A percentile compares a stretch with the other conserved stretches of the same genome.
These are phyloP conservation scores for Mortierella sp. DNA, from an alignment of 371 early-diverging fungal genomes.

Conservation along the genomic window DNA sequence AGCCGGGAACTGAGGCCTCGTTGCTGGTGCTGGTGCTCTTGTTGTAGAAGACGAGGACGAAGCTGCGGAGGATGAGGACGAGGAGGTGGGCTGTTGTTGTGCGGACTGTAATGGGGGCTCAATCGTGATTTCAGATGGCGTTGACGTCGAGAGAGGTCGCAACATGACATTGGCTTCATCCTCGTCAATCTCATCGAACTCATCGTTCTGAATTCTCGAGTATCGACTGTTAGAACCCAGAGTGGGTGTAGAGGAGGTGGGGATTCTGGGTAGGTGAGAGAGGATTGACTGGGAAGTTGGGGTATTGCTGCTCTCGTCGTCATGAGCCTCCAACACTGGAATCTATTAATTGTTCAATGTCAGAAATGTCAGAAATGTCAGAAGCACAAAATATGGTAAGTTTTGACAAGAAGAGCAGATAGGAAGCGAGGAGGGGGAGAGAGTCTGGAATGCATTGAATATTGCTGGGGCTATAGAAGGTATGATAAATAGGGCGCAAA, in stretches of 20 bases:
- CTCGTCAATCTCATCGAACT: conserved; percentile 18
- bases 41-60: not conserved
- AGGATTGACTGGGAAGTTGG: conserved; percentile 1
- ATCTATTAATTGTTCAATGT: conserved; percentile 21
- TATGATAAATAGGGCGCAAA: too few relatives aligned
- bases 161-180: conserved; percentile 9
- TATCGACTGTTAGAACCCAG: not conserved
- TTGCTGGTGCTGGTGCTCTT: not conserved
- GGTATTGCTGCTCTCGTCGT: not conserved
- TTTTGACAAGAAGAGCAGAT: too few relatives aligned
- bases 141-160: not conserved
- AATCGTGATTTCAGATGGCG: conserved; percentile 7
- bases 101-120: conserved; percentile 6
- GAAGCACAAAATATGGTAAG: too few relatives aligned
- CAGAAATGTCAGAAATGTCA: too few relatives aligned
- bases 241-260: conserved; percentile 1
- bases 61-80: not conserved
- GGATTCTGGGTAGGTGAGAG: conserved; percentile 5
- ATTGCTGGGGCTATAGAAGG: too few relatives aligned
- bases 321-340: conserved; percentile 23
- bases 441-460: not conserved
- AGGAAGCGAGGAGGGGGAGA: not conserved
- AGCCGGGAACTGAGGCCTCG: conserved; percentile 21
- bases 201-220: conserved; percentile 8
- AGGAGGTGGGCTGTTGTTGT: not conserved